Base-by-base conservation (phyloP, 2,329 filamentous ascomycete genomes). In the Plenodomus tracheiphilus region DNA sequence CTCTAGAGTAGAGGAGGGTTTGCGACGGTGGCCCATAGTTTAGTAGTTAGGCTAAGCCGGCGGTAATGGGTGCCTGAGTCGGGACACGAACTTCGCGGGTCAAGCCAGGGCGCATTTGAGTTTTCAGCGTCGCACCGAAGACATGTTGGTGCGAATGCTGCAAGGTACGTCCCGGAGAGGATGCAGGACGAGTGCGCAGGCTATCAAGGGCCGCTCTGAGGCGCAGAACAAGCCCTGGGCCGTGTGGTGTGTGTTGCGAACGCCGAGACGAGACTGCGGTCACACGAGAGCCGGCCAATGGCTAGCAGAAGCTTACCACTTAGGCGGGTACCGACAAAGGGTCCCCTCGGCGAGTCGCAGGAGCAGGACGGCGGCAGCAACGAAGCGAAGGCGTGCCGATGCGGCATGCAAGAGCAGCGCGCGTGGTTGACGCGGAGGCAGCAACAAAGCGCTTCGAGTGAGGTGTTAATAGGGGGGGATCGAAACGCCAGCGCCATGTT, bases 141-240 rank as follows among this genome's bases (percentile, higher is more conserved):
- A 59, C 58, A 57, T 56, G 53, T 48, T 49, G 43, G 57, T 50
- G 49, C 54, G 54, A 54, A 41, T 43, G 56, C 68, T 70, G 69
- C 68, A 70, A 71, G 69, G 68, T 66, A 71, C 68, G 51, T 43
- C 59, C 57, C 52, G 55, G 54, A 56, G 36, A 35, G 25, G 20
- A 21, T 43, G 39, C 37, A 49, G 50, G 53, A 49, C 46, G 43
- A 47, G 38, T 57, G 57, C 56, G 59, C 61, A 57, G 53, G 53
- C 51, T 59, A 60, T 57, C 60, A 56, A 60, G 61, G 62, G 62
- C 56, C 56, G 58, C 58, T 53, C 51, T 50, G 62, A 62, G 59
- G 58, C 57, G 62, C 57, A 54, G 48, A 47, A 43, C 51, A 50
- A 59, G 66, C 50, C 66, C 64, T 70, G 63, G 65, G 48, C 56